Conservation (phyloP, 192 early-diverging fungal species). For the Backusella australiensis region DNA sequence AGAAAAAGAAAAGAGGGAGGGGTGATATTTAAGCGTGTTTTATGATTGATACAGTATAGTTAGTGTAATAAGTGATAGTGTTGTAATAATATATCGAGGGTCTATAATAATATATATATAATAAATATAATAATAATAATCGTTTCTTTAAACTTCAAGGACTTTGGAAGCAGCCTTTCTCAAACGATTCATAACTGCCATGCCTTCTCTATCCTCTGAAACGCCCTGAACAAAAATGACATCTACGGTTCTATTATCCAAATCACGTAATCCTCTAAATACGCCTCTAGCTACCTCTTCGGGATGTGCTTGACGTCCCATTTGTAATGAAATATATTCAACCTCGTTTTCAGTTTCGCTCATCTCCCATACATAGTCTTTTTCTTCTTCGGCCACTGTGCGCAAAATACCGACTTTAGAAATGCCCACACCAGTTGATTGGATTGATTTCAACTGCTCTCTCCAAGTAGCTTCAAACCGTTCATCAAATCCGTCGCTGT, state of each 20-base stretch:
- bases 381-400: conserved; percentile 4
- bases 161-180: conserved; percentile 82
- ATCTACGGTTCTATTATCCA: conserved; percentile 69
- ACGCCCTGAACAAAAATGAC: conserved; percentile 92
- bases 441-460: background rate
- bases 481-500: background rate
- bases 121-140: background rate
- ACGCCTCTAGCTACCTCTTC: conserved; percentile 75
- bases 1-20: background rate
- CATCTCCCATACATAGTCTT: background rate
- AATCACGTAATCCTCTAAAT: conserved; percentile 73
- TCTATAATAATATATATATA: background rate
- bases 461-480: conserved; percentile 32
- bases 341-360: background rate
- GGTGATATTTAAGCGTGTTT: background rate
- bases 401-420: conserved; percentile 34
- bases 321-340: conserved; percentile 16
- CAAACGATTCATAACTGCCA: conserved; percentile 97
- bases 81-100: background rate
- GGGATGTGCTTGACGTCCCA: conserved; percentile 43
- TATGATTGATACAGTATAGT: background rate
- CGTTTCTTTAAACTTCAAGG: conserved; percentile 27
- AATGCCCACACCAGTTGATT: background rate
- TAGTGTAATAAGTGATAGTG: background rate
- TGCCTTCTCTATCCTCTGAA: conserved; percentile 77